Base-by-base conservation (phyloP, 1,139 yeast genomes). In the Magnusiomyces suaveolens region DNA sequence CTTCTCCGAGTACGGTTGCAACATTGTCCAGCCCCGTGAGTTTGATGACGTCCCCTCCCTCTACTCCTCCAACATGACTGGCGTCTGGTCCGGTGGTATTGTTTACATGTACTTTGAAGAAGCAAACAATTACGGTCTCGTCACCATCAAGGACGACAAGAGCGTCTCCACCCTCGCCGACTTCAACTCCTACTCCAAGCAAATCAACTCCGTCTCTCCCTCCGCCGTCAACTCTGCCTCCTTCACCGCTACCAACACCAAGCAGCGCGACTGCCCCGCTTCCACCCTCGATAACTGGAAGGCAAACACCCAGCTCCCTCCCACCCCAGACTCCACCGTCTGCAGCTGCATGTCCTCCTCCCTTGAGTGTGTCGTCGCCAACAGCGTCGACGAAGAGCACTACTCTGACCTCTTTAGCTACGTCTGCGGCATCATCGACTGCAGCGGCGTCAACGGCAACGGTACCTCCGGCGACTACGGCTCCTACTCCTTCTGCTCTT, bases 1-100 rank as follows among this genome's bases (percentile, higher is more conserved):
- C 75, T 82, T 90, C 70, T 86, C 96, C 53, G 97, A 90, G 73
- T 89, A 85, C 68, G 97, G 97, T 64, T 90, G 97, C 75, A 90
- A 88, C 76, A 73, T 72, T 38, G 78, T 74, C 47, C 57, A 61
- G 54, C 94, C 94, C 61, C 81, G 95, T 72, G 73, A 75, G 53
- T 87, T 87, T 77, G 85, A 83, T 43, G 98, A 92, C 67, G 81
- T 90, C 41, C 75, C 73, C 20, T 60, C 74, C 43, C 63, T 74
- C 54, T 74, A 70, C 67, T 64, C 71, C 25, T 57, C 62, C 50
- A 80, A 84, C 59, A 88, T 92, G 97, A 73, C 83, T 41, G 76
- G 78, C 39, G 89, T 85, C 1, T 90, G 89, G 69, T 82, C 92
- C 57, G 99, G 99, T 12, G 99, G 98, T 0, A 75, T 92, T 57